Percentiles rank a stretch among this genome's conserved stretches.
phyloP scores from a whole-genome alignment of 2,329 filamentous ascomycete genomes.

The Emmonsia crescens region DNA sequence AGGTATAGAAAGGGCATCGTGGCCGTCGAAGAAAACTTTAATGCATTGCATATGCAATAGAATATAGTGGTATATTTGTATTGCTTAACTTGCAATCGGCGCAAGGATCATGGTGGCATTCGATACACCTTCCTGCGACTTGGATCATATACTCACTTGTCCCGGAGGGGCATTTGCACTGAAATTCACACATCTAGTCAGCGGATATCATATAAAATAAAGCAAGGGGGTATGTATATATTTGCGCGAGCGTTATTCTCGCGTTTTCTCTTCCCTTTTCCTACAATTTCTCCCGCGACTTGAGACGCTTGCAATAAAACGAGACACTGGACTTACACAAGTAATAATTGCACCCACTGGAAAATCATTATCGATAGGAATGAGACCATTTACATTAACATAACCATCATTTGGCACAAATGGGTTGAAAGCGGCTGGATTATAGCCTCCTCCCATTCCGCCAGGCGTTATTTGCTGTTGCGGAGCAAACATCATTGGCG shows the following conservation, averaged over 20 bases:
- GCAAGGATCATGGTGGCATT: constrained; percentile 10
- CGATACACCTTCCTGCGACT: constrained; percentile 1
- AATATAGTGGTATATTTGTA: no score
- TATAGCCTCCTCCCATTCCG: not conserved
- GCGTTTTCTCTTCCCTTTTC: not conserved
- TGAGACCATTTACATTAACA: not conserved
- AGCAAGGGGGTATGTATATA: no score
- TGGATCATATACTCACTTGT: constrained; percentile 4
- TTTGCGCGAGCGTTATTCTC: not conserved
- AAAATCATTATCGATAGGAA: not conserved
- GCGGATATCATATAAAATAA: not conserved
- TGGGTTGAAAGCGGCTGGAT: not conserved
- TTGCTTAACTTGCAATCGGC: not conserved
- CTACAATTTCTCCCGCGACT: not conserved
- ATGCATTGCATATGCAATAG: not conserved
- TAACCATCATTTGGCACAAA: not conserved
- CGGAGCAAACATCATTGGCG: not conserved
- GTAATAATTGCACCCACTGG: not conserved
- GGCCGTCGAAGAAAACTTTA: not conserved
- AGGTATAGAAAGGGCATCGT: not conserved
- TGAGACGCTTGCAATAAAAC: not conserved
- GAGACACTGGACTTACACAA: constrained; percentile 6
- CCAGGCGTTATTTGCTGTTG: not conserved
- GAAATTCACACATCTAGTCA: not conserved
- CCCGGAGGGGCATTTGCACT: constrained; percentile 8